Percentiles rank a stretch among this genome's conserved stretches.
These are phyloP conservation scores for Isatis lusitanica DNA, from an alignment of 441 rosid genomes.

Conservation along the genomic window DNA sequence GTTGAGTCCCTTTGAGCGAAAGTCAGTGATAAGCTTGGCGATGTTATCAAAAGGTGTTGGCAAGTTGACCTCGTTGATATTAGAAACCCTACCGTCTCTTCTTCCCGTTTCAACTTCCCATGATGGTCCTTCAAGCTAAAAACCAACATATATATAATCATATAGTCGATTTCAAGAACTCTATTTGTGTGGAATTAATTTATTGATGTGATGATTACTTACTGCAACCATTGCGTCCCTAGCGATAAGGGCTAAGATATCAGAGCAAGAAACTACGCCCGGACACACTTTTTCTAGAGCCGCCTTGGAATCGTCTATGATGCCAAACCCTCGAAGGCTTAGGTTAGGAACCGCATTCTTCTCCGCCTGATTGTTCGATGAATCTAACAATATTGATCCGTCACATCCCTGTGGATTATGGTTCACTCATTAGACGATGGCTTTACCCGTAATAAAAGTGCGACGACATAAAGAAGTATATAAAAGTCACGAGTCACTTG, in stretches of 20 bases:
- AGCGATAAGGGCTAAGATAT: slow-evolving; percentile 54
- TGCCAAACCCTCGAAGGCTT: slow-evolving; percentile 46
- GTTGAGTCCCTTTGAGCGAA: slow-evolving; percentile 41
- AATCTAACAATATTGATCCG: slow-evolving; percentile 56
- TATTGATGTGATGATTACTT: slow-evolving; percentile 15
- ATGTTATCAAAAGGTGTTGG: slow-evolving; percentile 55
- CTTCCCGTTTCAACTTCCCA: slow-evolving; percentile 75
- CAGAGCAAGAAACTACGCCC: slow-evolving; percentile 70
- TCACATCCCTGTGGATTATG: slow-evolving; percentile 60
- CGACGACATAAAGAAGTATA: not conserved
- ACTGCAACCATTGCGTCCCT: slow-evolving; percentile 66
- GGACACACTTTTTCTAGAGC: slow-evolving; percentile 57
- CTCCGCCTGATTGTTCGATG: slow-evolving; percentile 46
- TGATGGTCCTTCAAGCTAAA: slow-evolving; percentile 45
- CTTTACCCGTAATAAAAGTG: not conserved
- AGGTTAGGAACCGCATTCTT: slow-evolving; percentile 58
- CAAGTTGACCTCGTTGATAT: slow-evolving; percentile 44
- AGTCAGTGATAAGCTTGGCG: slow-evolving; percentile 36
- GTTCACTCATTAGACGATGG: slow-evolving; percentile 3
- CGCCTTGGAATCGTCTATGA: slow-evolving; percentile 59
- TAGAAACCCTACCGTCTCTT: slow-evolving; percentile 66
- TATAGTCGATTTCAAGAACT: not conserved
- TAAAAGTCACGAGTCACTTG: not conserved
- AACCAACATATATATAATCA: not conserved
- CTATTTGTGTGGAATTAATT: not conserved